Evolutionary conservation across 805 yeast species (phyloP).

Genomic region (Isabelozyma gotoi): DNA sequence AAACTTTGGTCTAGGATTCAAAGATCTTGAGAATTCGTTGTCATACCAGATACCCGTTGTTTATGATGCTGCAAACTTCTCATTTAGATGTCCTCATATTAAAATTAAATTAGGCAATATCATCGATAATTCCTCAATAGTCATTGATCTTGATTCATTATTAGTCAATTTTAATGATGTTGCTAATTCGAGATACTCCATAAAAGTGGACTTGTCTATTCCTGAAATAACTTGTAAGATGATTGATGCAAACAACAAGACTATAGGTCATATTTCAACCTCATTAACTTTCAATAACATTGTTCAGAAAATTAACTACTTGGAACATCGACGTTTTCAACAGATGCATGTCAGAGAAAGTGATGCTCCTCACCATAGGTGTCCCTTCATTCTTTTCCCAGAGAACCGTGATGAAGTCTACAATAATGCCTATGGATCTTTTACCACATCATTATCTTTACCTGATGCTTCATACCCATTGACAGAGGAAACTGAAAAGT

Average conservation of each 20-base stretch:
- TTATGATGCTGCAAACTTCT: conserved; percentile 67
- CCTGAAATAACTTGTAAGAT: conserved; percentile 44
- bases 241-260: conserved; percentile 11
- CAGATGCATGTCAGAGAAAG: conserved; percentile 63
- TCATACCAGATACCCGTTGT: conserved; percentile 53
- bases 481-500: conserved; percentile 28
- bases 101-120: conserved; percentile 33
- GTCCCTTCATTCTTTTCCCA: conserved; percentile 65
- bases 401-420: conserved; percentile 49
- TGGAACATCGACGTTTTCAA: conserved; percentile 51
- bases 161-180: conserved; percentile 61
- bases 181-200: conserved; percentile 64
- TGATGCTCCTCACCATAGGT: conserved; percentile 83
- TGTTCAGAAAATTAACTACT: conserved; percentile 49
- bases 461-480: conserved; percentile 67
- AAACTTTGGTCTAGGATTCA: conserved; percentile 61
- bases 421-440: conserved; percentile 48
- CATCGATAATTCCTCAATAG: conserved; percentile 5
- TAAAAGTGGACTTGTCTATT: conserved; percentile 48
- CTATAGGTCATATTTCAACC: conserved; percentile 50
- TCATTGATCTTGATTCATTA: conserved; percentile 17
- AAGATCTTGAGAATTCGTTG: conserved; percentile 76
- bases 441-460: conserved; percentile 59
- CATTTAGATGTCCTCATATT: conserved; percentile 53
- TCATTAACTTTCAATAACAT: conserved; percentile 62